These are phyloP conservation scores for Phytophthora chlamydospora DNA, from an alignment of 352 stramenopile genomes.

Conservation along the genomic window DNA sequence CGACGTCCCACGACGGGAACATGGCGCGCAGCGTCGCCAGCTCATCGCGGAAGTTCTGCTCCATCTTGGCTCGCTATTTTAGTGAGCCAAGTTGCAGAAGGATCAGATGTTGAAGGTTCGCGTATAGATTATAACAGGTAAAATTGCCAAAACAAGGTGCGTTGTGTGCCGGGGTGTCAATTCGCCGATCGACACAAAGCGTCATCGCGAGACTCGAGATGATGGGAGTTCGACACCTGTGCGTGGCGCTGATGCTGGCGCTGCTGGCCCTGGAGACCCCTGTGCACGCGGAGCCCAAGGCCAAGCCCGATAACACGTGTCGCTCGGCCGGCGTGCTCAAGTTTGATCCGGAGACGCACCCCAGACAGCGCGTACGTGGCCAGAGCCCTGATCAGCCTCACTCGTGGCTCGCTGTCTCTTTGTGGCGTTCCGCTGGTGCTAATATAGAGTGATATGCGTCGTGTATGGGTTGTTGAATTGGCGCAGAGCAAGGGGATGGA, in stretches of 20 bases:
- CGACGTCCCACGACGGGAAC: slow-evolving; percentile 78
- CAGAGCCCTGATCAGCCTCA: not conserved
- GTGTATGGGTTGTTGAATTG: slow-evolving; percentile 9
- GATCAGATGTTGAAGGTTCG: slow-evolving; percentile 1
- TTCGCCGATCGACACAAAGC: slow-evolving; percentile 15
- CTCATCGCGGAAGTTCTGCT: slow-evolving; percentile 62
- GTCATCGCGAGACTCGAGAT: slow-evolving; percentile 14
- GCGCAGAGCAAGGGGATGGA: slow-evolving; percentile 65
- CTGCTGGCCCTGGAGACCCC: slow-evolving; percentile 17
- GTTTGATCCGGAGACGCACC: slow-evolving; percentile 63
- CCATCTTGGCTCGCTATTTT: slow-evolving; percentile 47
- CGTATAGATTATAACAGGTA: slow-evolving; percentile 16
- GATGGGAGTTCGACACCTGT: slow-evolving; percentile 26
- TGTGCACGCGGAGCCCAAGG: slow-evolving; percentile 33
- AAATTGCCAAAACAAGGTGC: not conserved
- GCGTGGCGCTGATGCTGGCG: slow-evolving; percentile 26
- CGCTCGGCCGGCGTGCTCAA: slow-evolving; percentile 71
- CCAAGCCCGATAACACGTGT: slow-evolving; percentile 46
- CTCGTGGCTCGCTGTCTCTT: not conserved
- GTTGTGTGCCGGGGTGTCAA: slow-evolving; percentile 4
- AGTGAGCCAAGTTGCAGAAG: slow-evolving; percentile 8
- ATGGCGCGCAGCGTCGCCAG: slow-evolving; percentile 71
- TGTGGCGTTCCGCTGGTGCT: not conserved
- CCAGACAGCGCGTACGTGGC: slow-evolving; percentile 68
- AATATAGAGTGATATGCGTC: slow-evolving; percentile 2